These are phyloP conservation scores for Aspergillus sojae DNA, from an alignment of 2,329 filamentous ascomycete species.

Conservation along the genomic window DNA sequence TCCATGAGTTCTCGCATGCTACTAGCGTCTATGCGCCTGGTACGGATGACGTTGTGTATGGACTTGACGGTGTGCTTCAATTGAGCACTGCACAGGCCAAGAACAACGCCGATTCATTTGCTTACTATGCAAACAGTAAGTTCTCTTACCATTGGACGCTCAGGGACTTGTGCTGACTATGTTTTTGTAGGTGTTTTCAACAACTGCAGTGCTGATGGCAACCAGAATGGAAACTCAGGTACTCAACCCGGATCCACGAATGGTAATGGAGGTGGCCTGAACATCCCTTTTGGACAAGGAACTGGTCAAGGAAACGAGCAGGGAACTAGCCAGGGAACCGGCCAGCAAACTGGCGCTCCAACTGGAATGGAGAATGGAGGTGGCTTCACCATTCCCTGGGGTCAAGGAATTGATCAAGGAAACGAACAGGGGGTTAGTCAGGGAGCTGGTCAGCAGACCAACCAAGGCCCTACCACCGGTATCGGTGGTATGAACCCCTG, in stretches of 20 bases:
- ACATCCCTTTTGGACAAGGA: neutral
- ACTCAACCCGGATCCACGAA: neutral
- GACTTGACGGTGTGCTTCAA: conserved; percentile 11
- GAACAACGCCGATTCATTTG: conserved; percentile 20
- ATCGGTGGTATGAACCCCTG: neutral
- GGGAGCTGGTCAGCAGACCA: neutral
- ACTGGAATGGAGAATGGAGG: neutral
- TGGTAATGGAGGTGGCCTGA: neutral
- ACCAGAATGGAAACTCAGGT: neutral
- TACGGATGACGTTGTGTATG: conserved; percentile 20
- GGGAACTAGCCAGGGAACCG: neutral
- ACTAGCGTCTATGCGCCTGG: conserved; percentile 15
- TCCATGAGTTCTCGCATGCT: conserved; percentile 22
- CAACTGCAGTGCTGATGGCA: conserved; percentile 1
- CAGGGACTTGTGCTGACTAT: neutral
- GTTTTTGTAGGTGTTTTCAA: conserved; percentile 1
- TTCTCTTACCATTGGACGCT: neutral
- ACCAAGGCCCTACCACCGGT: neutral
- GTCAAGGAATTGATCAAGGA: neutral
- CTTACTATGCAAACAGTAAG: conserved; percentile 21
- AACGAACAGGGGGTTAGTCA: neutral
- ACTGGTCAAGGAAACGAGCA: neutral
- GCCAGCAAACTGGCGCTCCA: neutral
- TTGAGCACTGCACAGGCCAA: conserved; percentile 12
- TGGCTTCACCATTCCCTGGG: neutral